These are phyloP conservation scores for Rhizopogon vesiculosus DNA, from an alignment of 768 basidiomycete genomes.

Conservation along the genomic window DNA sequence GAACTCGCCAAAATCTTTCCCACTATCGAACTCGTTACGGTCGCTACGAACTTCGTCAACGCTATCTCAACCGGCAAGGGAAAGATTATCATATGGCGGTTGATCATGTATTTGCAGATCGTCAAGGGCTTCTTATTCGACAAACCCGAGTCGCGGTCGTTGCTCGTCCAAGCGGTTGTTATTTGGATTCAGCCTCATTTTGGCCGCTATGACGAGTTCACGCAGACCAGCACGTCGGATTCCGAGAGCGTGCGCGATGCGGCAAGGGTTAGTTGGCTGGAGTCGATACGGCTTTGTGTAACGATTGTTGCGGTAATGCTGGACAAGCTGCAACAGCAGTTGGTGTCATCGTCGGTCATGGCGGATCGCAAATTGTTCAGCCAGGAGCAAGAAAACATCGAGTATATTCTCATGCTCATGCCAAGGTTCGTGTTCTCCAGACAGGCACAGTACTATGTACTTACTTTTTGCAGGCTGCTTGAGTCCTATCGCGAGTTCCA, in stretches of 20 bases:
- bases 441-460: not conserved
- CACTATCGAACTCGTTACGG: conserved; percentile 79
- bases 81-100: conserved; percentile 88
- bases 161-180: conserved; percentile 83
- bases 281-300: conserved; percentile 84
- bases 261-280: conserved; percentile 84
- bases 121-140: conserved; percentile 88
- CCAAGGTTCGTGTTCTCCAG: conserved; percentile 55
- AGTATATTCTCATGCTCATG: conserved; percentile 74
- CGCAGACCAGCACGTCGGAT: conserved; percentile 59
- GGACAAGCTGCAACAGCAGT: conserved; percentile 79
- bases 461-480: conserved; percentile 50
- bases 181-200: conserved; percentile 96
- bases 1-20: conserved; percentile 79
- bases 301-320: conserved; percentile 87
- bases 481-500: conserved; percentile 88
- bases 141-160: conserved; percentile 67
- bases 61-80: conserved; percentile 74
- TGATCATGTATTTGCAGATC: conserved; percentile 91
- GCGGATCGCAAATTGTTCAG: conserved; percentile 57
- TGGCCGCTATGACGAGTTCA: conserved; percentile 84
- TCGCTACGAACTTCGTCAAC: conserved; percentile 85
- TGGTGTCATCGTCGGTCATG: conserved; percentile 62
- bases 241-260: conserved; percentile 62
- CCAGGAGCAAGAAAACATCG: conserved; percentile 91